These are phyloP conservation scores for Saccharomycopsis oosterbeekiorum DNA, from an alignment of 805 yeast genomes.

Conservation along the genomic window DNA sequence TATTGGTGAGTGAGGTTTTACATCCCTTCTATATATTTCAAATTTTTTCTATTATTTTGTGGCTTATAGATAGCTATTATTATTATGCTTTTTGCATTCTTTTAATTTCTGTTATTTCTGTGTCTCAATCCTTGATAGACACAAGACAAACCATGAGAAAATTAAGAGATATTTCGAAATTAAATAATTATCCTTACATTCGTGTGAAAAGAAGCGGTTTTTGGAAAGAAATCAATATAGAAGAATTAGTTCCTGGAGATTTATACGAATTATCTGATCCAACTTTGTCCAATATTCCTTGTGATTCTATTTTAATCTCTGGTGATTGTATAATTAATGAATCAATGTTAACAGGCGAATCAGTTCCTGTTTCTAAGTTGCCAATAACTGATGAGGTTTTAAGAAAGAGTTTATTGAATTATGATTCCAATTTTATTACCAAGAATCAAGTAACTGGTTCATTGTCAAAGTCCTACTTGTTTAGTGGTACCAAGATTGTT, in stretches of 20 bases:
- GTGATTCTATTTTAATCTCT: slow-evolving; percentile 76
- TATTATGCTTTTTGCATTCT: slow-evolving; percentile 93
- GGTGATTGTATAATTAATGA: slow-evolving; percentile 98
- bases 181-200: slow-evolving; percentile 34
- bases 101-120: slow-evolving; percentile 71
- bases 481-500: slow-evolving; percentile 82
- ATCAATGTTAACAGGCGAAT: slow-evolving; percentile 96
- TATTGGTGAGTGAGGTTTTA: slow-evolving; percentile 76
- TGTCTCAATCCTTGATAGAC: slow-evolving; percentile 74
- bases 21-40: slow-evolving; percentile 97
- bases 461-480: slow-evolving; percentile 69
- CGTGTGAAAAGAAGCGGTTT: slow-evolving; percentile 88
- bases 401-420: slow-evolving; percentile 44
- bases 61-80: slow-evolving; percentile 88
- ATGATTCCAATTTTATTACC: slow-evolving; percentile 24
- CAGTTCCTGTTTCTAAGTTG: slow-evolving; percentile 86
- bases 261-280: slow-evolving; percentile 89
- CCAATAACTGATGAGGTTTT: slow-evolving; percentile 58
- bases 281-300: slow-evolving; percentile 60
- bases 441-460: slow-evolving; percentile 47
- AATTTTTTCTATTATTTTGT: slow-evolving; percentile 78
- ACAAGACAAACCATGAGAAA: slow-evolving; percentile 68
- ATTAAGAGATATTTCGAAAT: slow-evolving; percentile 58
- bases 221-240: slow-evolving; percentile 74
- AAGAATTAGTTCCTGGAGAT: slow-evolving; percentile 91